A percentile compares a stretch with the other conserved stretches of the same genome.
Evolutionary conservation across 106 monocot species (phyloP).

Genomic region (Dioscorea zingiberensis): DNA sequence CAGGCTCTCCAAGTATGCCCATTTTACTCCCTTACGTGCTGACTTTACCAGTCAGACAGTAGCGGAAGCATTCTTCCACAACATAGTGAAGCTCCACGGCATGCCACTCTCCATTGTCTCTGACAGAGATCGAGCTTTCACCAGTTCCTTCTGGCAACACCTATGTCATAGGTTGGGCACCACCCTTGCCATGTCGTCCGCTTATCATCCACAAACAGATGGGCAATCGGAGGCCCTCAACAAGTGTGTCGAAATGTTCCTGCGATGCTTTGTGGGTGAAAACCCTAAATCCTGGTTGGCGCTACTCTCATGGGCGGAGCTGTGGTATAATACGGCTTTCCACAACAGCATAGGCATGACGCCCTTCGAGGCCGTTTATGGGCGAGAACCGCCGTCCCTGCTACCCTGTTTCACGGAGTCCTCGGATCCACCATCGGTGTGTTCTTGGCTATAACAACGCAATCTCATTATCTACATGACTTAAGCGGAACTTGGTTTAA

Average conservation of each 20-base stretch:
- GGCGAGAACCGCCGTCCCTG: not conserved
- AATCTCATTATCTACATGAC: too few relatives aligned
- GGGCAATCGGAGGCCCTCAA: constrained; percentile 2
- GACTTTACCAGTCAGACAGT: not conserved
- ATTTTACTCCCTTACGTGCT: not conserved
- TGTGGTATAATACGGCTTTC: not conserved
- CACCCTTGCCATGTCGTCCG: not conserved
- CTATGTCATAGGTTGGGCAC: not conserved
- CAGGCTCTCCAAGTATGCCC: not conserved
- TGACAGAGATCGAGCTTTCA: not conserved
- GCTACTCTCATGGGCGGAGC: not conserved
- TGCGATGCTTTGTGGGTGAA: not conserved
- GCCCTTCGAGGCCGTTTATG: not conserved
- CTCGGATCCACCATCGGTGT: too few relatives aligned
- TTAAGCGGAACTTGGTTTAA: too few relatives aligned
- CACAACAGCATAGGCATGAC: not conserved
- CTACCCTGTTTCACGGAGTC: too few relatives aligned
- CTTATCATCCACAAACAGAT: not conserved
- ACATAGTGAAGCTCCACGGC: not conserved
- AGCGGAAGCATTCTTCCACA: not conserved
- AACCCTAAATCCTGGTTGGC: not conserved
- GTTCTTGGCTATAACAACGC: too few relatives aligned
- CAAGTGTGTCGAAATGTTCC: not conserved
- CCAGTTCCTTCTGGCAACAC: not conserved
- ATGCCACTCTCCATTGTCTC: not conserved